Conservation (phyloP, 345 rosid genomes). For the Sapria himalayana region DNA sequence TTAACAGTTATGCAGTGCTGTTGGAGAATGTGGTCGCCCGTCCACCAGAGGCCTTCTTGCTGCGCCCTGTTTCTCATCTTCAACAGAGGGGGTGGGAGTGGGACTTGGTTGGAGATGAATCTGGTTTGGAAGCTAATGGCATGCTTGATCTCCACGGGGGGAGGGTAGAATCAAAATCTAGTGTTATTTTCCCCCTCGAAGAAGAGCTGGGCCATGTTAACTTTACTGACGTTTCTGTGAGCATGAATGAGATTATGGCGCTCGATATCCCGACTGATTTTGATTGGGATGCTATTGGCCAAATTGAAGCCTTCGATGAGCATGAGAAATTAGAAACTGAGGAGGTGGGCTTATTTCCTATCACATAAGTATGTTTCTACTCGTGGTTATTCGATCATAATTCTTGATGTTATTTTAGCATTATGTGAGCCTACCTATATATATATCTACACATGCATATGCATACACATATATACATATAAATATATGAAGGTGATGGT, state of each 20-base stretch:
- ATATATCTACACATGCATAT: too few relatives aligned
- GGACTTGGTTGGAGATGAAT: too few relatives aligned
- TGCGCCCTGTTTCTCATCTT: too few relatives aligned
- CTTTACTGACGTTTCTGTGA: slow-evolving; percentile 19
- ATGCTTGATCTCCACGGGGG: slow-evolving; percentile 11
- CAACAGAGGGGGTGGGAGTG: too few relatives aligned
- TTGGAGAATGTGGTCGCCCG: too few relatives aligned
- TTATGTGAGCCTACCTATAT: too few relatives aligned
- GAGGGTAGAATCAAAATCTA: slow-evolving; percentile 15
- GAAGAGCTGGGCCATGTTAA: slow-evolving; percentile 27
- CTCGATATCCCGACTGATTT: slow-evolving; percentile 35
- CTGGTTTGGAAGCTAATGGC: slow-evolving; percentile 15
- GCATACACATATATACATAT: too few relatives aligned
- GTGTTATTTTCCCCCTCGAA: slow-evolving; percentile 41
- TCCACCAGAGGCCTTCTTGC: too few relatives aligned
- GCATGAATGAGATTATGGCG: slow-evolving; percentile 17
- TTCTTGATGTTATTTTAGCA: too few relatives aligned
- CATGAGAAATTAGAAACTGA: slow-evolving; percentile 56
- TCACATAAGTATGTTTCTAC: background rate
- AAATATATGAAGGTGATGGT: too few relatives aligned
- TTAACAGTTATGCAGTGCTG: too few relatives aligned
- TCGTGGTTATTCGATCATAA: too few relatives aligned
- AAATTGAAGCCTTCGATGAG: slow-evolving; percentile 49
- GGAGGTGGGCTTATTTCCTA: slow-evolving; percentile 46
- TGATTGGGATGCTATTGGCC: slow-evolving; percentile 51